phyloP scores from a whole-genome alignment of 2,329 filamentous ascomycete species.

The Fusarium albidum region DNA sequence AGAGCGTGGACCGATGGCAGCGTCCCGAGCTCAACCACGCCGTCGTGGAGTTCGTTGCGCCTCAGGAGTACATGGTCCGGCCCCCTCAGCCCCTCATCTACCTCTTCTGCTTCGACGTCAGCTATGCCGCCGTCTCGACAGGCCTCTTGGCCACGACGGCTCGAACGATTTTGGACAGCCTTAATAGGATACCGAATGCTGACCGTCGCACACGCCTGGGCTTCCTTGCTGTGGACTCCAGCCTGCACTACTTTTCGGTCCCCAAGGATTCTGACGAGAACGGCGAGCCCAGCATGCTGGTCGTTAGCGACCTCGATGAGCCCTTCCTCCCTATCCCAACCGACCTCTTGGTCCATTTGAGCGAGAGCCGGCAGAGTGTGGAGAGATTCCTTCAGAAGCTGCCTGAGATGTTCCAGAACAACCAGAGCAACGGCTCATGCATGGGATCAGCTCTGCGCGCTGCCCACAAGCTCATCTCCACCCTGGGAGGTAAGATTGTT shows the following conservation, averaged over 20 bases:
- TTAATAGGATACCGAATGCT: slow-evolving; percentile 97
- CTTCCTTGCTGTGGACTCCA: slow-evolving; percentile 94
- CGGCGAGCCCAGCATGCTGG: slow-evolving; percentile 87
- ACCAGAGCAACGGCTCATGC: slow-evolving; percentile 86
- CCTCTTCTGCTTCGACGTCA: slow-evolving; percentile 94
- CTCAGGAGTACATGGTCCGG: slow-evolving; percentile 99
- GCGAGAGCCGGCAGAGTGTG: slow-evolving; percentile 88
- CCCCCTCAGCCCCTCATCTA: slow-evolving; percentile 96
- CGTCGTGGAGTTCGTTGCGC: slow-evolving; percentile 97
- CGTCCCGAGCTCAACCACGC: slow-evolving; percentile 92
- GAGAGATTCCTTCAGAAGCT: slow-evolving; percentile 91
- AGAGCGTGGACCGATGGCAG: slow-evolving; percentile 91
- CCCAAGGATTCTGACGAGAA: slow-evolving; percentile 87
- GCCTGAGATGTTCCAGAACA: slow-evolving; percentile 96
- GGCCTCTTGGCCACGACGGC: slow-evolving; percentile 92
- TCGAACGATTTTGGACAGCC: slow-evolving; percentile 91
- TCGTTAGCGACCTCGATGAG: slow-evolving; percentile 94
- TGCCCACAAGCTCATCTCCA: slow-evolving; percentile 94
- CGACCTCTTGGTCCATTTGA: slow-evolving; percentile 88
- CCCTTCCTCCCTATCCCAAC: slow-evolving; percentile 94
- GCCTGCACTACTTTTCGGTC: slow-evolving; percentile 94
- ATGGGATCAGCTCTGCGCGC: slow-evolving; percentile 94
- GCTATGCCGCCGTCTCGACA: slow-evolving; percentile 87
- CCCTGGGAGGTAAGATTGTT: slow-evolving; percentile 93
- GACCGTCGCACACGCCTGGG: slow-evolving; percentile 91